Evolutionary conservation across 2,329 filamentous ascomycete genomes (phyloP), one percentile per base, ranked within the genome.

Genomic region (Chrysoporthe austroafricana): DNA sequence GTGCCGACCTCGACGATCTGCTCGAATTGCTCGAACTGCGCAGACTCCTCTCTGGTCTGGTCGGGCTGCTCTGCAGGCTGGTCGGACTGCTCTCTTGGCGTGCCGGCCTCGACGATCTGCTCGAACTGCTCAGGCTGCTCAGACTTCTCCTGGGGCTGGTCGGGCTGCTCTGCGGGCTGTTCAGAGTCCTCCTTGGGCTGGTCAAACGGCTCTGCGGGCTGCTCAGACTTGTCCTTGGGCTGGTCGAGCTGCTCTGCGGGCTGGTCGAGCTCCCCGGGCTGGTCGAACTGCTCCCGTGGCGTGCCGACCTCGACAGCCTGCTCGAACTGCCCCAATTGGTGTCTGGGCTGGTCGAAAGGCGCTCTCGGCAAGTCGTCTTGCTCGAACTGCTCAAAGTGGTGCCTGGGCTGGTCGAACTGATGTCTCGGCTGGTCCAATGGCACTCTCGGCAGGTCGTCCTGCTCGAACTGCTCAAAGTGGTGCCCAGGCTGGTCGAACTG

Each of bases 261-360:
- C 26, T 26, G 26, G 26, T 26, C 26, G 26, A 26, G 26, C 26
- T 26, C 26, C 26, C 26, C 26, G 26, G 26, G 26, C 2, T 26
- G 26, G 26, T 26, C 26, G 26, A 26, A 2, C 26, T 26, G 26
- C 26, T 26, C 26, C 26, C 26, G 2, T 26, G 66, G 57, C 48
- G 54, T 64, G 52, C 56, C 62, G 56, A 66, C 67, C 57, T 62
- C 50, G 64, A 70, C 69, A 5, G 66, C 81, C 5, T 74, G 70
- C 32, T 77, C 75, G 2, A 78, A 36, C 13, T 48, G 16, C 21
- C 26, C 26, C 26, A 26, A 26, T 26, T 26, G 26, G 26, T 26
- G 26, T 26, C 26, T 26, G 26, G 26, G 26, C 26, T 26, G 2
- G 26, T 26, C 26, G 26, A 26, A 26, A 26, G 26, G 26, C 2